A percentile compares a stretch with the other conserved stretches of the same genome.
phyloP scores from a whole-genome alignment of 2,329 filamentous ascomycete species.

The Coniochaeta ligniaria region DNA sequence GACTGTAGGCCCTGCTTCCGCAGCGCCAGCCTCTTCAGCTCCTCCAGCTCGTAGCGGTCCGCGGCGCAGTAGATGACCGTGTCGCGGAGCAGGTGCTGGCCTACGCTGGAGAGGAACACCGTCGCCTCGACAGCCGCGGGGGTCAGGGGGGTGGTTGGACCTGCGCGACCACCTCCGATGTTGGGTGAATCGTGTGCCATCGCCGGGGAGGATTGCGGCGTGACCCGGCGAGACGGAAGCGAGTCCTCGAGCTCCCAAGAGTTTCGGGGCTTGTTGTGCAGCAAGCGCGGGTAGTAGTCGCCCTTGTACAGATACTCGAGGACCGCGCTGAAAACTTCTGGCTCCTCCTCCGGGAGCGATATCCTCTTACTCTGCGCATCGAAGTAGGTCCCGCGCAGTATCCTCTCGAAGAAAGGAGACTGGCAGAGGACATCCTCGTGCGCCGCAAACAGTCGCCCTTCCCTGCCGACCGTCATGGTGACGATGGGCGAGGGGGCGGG shows the following conservation, averaged over 20 bases:
- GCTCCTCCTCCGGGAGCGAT: constrained; percentile 70
- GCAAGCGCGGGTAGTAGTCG: constrained; percentile 85
- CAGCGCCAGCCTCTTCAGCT: constrained; percentile 84
- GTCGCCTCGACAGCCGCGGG: constrained; percentile 64
- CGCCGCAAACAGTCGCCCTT: constrained; percentile 86
- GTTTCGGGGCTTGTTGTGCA: constrained; percentile 79
- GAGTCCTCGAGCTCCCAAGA: constrained; percentile 84
- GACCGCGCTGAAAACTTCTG: constrained; percentile 85
- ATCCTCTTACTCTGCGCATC: constrained; percentile 71
- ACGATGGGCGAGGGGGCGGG: constrained; percentile 62
- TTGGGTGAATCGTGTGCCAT: constrained; percentile 26
- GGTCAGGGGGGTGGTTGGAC: constrained; percentile 34
- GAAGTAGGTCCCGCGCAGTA: constrained; percentile 65
- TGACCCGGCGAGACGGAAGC: constrained; percentile 27
- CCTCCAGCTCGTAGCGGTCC: constrained; percentile 83
- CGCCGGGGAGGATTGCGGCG: constrained; percentile 45
- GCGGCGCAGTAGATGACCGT: constrained; percentile 92
- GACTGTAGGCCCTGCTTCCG: constrained; percentile 92
- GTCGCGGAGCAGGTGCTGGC: constrained; percentile 77
- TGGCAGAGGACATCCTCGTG: constrained; percentile 87
- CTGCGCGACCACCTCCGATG: constrained; percentile 34
- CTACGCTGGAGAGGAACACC: constrained; percentile 67
- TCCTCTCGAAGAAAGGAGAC: constrained; percentile 75
- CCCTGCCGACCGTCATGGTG: constrained; percentile 75
- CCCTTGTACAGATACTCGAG: constrained; percentile 98